Percentiles rank a stretch among this genome's conserved stretches.
Evolutionary conservation across 495 filamentous ascomycete genomes (phyloP).

Genomic region (Bacidia rubella): DNA sequence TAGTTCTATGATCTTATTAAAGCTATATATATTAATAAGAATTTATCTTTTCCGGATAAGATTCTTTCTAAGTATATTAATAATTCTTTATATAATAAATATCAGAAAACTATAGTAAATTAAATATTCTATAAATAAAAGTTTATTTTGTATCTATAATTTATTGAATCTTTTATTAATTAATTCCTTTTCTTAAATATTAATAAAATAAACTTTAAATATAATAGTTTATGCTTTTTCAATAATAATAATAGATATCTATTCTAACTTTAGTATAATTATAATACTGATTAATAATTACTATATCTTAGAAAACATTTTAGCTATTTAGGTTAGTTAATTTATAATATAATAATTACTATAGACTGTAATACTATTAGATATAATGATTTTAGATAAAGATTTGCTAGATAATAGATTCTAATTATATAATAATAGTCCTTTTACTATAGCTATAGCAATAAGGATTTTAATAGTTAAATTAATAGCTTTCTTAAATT

Average conservation of each 20-base stretch:
- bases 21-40: constrained; percentile 7
- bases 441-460: too few species aligned
- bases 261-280: background rate
- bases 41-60: background rate
- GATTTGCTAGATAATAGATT: too few species aligned
- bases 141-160: background rate
- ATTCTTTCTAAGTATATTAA: background rate
- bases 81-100: constrained; percentile 3
- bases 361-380: background rate
- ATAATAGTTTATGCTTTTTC: background rate
- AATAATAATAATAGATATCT: background rate
- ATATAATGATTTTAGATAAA: background rate
- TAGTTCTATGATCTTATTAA: constrained; percentile 2
- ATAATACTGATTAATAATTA: background rate
- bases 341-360: background rate
- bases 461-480: too few species aligned
- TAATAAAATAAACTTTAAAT: background rate
- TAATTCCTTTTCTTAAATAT: background rate
- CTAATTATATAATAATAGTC: too few species aligned
- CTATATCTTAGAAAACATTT: background rate
- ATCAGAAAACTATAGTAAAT: background rate
- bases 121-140: background rate
- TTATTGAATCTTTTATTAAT: constrained; percentile 7
- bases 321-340: background rate
- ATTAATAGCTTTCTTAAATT: background rate